These are phyloP conservation scores for Mycena belliarum DNA, from an alignment of 768 basidiomycete species.

Conservation along the genomic window DNA sequence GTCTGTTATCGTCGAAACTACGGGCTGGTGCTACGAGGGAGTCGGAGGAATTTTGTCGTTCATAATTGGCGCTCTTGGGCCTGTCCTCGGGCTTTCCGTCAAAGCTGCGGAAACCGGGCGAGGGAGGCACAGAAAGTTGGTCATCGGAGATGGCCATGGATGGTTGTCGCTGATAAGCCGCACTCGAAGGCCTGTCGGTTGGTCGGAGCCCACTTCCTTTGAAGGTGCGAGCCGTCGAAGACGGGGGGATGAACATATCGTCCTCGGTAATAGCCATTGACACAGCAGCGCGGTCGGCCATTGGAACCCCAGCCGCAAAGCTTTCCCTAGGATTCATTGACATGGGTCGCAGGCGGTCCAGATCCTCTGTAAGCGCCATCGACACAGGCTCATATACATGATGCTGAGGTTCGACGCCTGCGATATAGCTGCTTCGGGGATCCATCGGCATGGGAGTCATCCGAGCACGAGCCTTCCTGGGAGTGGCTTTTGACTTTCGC, in stretches of 20 bases:
- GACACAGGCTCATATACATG: slow-evolving; percentile 78
- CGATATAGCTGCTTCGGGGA: slow-evolving; percentile 42
- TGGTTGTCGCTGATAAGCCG: slow-evolving; percentile 21
- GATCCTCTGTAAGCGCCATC: slow-evolving; percentile 57
- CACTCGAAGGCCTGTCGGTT: slow-evolving; percentile 13
- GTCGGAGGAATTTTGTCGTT: slow-evolving; percentile 18
- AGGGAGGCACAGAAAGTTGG: slow-evolving; percentile 55
- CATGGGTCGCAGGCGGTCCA: slow-evolving; percentile 20
- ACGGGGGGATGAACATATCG: slow-evolving; percentile 19
- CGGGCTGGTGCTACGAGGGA: slow-evolving; percentile 16
- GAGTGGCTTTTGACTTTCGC: slow-evolving; percentile 32
- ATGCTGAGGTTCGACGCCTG: slow-evolving; percentile 30
- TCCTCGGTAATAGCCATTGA: slow-evolving; percentile 23
- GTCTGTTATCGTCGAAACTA: slow-evolving; percentile 20
- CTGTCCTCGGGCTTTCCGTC: slow-evolving; percentile 30
- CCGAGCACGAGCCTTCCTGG: slow-evolving; percentile 42
- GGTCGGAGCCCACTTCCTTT: slow-evolving; percentile 21
- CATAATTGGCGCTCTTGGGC: slow-evolving; percentile 15
- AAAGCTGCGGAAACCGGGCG: slow-evolving; percentile 54
- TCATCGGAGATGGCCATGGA: slow-evolving; percentile 43
- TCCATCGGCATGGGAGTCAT: slow-evolving; percentile 61
- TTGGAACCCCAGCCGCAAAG: slow-evolving; percentile 19
- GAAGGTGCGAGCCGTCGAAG: slow-evolving; percentile 16
- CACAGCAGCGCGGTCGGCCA: slow-evolving; percentile 19
- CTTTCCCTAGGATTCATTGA: slow-evolving; percentile 20